These are phyloP conservation scores for Eruca vesicaria DNA, from an alignment of 441 rosid genomes.

Conservation along the genomic window DNA sequence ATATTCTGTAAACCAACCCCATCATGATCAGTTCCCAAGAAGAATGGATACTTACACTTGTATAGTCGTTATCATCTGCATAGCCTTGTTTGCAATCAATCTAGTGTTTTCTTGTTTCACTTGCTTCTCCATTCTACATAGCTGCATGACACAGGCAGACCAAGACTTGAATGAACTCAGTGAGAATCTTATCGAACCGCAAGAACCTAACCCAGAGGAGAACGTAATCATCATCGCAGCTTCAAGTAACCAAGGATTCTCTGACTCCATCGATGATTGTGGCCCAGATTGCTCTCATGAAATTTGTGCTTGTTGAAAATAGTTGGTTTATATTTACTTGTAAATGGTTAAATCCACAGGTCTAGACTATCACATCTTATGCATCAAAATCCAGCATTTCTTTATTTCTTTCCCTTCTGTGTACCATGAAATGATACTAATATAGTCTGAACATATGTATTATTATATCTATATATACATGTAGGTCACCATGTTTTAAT, in stretches of 20 bases:
- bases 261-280: conserved; percentile 18
- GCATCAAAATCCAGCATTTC: too few relatives aligned
- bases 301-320: conserved; percentile 34
- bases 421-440: too few relatives aligned
- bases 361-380: too few relatives aligned
- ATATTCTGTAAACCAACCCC: neutral
- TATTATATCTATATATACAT: neutral
- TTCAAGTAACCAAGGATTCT: conserved; percentile 16
- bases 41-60: conserved; percentile 32
- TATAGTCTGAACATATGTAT: neutral
- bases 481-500: neutral
- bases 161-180: conserved; percentile 20
- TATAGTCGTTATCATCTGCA: conserved; percentile 30
- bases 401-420: too few relatives aligned
- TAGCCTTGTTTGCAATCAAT: conserved; percentile 29
- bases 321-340: conserved; percentile 1
- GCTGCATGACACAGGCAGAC: conserved; percentile 13
- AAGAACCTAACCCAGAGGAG: conserved; percentile 26
- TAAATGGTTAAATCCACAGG: neutral
- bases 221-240: conserved; percentile 17
- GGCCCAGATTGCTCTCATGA: conserved; percentile 31
- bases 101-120: conserved; percentile 30
- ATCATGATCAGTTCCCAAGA: conserved; percentile 24
- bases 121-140: conserved; percentile 25
- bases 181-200: conserved; percentile 21